phyloP scores from a whole-genome alignment of 23 red algal species.

The Chondrus crispus region DNA sequence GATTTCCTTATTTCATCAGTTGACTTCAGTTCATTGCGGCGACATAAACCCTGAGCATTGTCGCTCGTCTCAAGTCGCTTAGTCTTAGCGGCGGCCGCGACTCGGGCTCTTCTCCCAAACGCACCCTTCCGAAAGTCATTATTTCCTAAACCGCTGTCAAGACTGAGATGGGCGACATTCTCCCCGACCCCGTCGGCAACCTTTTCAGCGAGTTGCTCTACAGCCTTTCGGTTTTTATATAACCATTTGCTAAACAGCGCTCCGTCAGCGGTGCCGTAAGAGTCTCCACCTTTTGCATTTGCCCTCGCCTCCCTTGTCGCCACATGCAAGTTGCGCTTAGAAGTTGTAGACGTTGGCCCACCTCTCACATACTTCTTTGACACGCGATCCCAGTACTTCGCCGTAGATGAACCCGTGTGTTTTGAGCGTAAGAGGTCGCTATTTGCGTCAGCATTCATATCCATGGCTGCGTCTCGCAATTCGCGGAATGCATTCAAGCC shows the following conservation, averaged over 20 bases:
- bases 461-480: conserved; percentile 61
- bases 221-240: conserved; percentile 51
- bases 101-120: conserved; percentile 33
- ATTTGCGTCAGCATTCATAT: conserved; percentile 56
- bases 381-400: conserved; percentile 66
- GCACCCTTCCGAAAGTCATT: conserved; percentile 60
- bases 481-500: conserved; percentile 45
- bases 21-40: conserved; percentile 25
- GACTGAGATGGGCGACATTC: neutral
- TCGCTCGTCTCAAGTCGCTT: neutral
- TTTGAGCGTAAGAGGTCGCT: conserved; percentile 42
- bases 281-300: conserved; percentile 23
- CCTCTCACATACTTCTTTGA: conserved; percentile 59
- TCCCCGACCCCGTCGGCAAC: neutral
- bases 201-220: conserved; percentile 48
- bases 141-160: conserved; percentile 31
- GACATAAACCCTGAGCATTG: neutral
- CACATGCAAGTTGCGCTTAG: conserved; percentile 61
- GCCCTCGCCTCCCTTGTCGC: conserved; percentile 54
- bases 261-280: conserved; percentile 54
- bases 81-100: conserved; percentile 11
- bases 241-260: conserved; percentile 54
- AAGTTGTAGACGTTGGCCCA: conserved; percentile 42
- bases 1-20: conserved; percentile 54
- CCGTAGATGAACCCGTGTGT: conserved; percentile 23